Evolutionary conservation across 2,329 filamentous ascomycete genomes (phyloP).

Genomic region (Phialophora chinensis): DNA sequence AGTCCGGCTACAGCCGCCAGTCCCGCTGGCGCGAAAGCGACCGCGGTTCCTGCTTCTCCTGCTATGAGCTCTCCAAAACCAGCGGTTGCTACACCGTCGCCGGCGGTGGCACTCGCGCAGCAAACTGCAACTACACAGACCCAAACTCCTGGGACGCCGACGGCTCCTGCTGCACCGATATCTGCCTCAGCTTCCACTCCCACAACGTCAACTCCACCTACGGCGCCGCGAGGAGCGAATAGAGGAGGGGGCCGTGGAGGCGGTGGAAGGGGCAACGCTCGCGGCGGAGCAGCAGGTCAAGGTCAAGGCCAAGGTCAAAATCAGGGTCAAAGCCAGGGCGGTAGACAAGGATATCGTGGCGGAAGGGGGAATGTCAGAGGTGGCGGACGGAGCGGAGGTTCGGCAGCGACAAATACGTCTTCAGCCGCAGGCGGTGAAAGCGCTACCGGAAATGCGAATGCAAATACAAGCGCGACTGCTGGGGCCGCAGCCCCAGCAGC

Average conservation of each 20-base stretch:
- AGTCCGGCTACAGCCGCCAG: slow-evolving; percentile 1
- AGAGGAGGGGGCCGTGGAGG: slow-evolving; percentile 39
- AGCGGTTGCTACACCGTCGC: neutral
- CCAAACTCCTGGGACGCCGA: slow-evolving; percentile 6
- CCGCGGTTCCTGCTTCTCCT: neutral
- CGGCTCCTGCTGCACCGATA: slow-evolving; percentile 12
- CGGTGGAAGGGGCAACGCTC: slow-evolving; percentile 28
- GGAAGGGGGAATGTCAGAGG: slow-evolving; percentile 14
- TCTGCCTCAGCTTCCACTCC: slow-evolving; percentile 17
- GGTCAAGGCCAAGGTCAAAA: slow-evolving; percentile 21
- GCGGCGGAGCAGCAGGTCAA: slow-evolving; percentile 17
- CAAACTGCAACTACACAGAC: neutral
- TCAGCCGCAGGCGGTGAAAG: neutral
- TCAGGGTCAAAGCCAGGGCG: slow-evolving; percentile 17
- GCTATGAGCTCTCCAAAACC: slow-evolving; percentile 4
- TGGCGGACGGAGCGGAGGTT: slow-evolving; percentile 6
- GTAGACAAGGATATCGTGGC: slow-evolving; percentile 27
- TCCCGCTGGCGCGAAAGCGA: slow-evolving; percentile 17
- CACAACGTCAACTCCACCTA: slow-evolving; percentile 27
- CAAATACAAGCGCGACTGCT: slow-evolving; percentile 6
- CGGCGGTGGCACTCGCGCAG: neutral
- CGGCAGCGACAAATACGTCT: slow-evolving; percentile 1
- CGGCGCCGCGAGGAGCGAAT: slow-evolving; percentile 3
- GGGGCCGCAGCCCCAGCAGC: neutral
- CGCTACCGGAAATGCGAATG: slow-evolving; percentile 8